Conservation (phyloP, 805 yeast species). For the Wickerhamiella australiensis region DNA sequence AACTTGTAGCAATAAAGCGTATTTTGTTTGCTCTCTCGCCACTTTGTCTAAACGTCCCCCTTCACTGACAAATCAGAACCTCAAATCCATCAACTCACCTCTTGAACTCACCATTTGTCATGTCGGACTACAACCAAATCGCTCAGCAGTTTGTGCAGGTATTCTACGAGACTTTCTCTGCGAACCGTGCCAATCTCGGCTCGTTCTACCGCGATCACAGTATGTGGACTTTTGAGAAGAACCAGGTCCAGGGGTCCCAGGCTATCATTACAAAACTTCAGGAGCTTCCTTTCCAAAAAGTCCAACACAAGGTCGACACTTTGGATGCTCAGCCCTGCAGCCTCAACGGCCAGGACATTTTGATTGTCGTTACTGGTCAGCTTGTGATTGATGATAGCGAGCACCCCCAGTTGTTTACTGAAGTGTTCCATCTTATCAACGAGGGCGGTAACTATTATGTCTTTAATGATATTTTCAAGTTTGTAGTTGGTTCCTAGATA, state of each 20-base stretch:
- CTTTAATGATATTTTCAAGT: constrained; percentile 92
- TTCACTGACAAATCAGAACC: neutral
- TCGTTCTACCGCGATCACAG: constrained; percentile 92
- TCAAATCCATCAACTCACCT: neutral
- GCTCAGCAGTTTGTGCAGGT: constrained; percentile 77
- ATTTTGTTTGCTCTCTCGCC: no score
- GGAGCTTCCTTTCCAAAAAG: constrained; percentile 83
- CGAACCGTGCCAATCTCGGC: constrained; percentile 84
- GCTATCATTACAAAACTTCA: constrained; percentile 84
- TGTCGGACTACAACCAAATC: constrained; percentile 26
- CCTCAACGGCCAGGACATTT: constrained; percentile 71
- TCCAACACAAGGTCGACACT: constrained; percentile 84
- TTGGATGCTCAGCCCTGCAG: constrained; percentile 97
- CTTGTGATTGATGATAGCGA: constrained; percentile 85
- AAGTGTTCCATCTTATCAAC: constrained; percentile 92
- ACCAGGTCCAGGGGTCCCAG: constrained; percentile 90
- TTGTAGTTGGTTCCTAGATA: constrained; percentile 28
- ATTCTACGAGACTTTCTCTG: constrained; percentile 89
- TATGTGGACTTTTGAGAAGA: constrained; percentile 92
- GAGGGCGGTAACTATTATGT: constrained; percentile 87
- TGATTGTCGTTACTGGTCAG: constrained; percentile 97
- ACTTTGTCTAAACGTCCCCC: neutral
- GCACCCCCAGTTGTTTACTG: constrained; percentile 92
- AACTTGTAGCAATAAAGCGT: no score
- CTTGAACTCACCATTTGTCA: constrained; percentile 4